These are phyloP conservation scores for Ophiocordyceps camponoti-saundersi DNA, from an alignment of 2,329 filamentous ascomycete species.

Conservation along the genomic window DNA sequence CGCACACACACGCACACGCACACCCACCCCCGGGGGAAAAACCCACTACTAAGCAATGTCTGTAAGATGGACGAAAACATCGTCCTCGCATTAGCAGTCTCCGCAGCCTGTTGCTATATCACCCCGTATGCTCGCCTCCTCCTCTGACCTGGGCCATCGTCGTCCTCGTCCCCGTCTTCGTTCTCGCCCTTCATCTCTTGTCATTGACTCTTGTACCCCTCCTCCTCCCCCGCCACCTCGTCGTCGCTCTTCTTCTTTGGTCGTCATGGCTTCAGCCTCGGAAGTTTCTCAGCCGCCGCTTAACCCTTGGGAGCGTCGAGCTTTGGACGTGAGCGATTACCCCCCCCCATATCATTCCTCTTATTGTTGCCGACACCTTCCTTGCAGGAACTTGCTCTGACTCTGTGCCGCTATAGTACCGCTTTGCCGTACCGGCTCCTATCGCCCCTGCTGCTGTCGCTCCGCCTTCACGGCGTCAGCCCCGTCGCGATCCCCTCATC, in stretches of 20 bases:
- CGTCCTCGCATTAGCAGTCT: too few relatives aligned
- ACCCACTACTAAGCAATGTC: too few relatives aligned
- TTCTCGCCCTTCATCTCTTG: neutral
- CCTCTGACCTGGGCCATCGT: too few relatives aligned
- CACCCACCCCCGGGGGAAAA: too few relatives aligned
- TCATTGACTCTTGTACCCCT: neutral
- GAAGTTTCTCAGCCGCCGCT: slow-evolving; percentile 6
- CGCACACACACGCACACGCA: too few relatives aligned
- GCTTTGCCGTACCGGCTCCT: neutral
- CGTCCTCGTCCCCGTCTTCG: neutral
- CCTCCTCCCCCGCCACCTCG: neutral
- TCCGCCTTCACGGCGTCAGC: slow-evolving; percentile 8
- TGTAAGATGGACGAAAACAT: too few relatives aligned
- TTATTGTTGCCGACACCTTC: neutral
- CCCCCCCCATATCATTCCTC: neutral
- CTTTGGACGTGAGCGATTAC: slow-evolving; percentile 14
- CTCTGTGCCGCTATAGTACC: neutral
- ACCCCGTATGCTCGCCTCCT: too few relatives aligned
- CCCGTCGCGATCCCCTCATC: slow-evolving; percentile 26
- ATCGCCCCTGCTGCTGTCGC: neutral
- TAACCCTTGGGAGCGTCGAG: slow-evolving; percentile 18
- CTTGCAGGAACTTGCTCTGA: neutral
- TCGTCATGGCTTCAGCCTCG: slow-evolving; percentile 3
- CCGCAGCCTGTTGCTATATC: too few relatives aligned
- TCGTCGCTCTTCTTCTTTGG: neutral